These are phyloP conservation scores for Chamaenerion angustifolium DNA, from an alignment of 345 rosid genomes.

Conservation along the genomic window DNA sequence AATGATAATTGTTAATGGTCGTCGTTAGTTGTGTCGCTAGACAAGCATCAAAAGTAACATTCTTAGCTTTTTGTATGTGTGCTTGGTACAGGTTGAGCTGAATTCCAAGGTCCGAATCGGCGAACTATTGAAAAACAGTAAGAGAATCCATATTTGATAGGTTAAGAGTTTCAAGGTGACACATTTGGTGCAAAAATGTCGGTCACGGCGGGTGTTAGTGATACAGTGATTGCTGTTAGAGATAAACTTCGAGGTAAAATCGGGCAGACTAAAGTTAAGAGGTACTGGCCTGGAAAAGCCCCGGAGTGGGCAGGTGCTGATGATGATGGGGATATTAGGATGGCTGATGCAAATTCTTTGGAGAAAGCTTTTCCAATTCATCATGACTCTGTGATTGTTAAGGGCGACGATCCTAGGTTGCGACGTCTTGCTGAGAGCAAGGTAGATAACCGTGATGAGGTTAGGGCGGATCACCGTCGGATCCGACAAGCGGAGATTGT, in stretches of 20 bases:
- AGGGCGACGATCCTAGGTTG: conserved; percentile 23
- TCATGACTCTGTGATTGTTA: conserved; percentile 7
- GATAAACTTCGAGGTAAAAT: conserved; percentile 32
- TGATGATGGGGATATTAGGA: conserved; percentile 26
- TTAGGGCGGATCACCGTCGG: conserved; percentile 28
- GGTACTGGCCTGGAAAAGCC: conserved; percentile 37
- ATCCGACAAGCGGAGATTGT: conserved; percentile 29
- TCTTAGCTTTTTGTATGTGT: too few species aligned
- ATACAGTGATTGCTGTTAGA: conserved; percentile 21
- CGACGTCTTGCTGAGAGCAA: conserved; percentile 29
- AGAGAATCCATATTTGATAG: too few species aligned
- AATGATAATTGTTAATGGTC: too few species aligned
- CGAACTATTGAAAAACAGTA: too few species aligned
- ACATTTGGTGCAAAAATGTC: conserved; percentile 14
- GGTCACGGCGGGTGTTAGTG: conserved; percentile 35
- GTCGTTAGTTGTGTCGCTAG: too few species aligned
- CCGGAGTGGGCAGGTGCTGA: conserved; percentile 34
- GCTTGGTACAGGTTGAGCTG: too few species aligned
- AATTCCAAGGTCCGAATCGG: too few species aligned
- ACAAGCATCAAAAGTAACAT: too few species aligned
- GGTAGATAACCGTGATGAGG: conserved; percentile 27
- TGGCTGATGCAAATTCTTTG: conserved; percentile 14
- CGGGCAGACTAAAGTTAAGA: conserved; percentile 25
- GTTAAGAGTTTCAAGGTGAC: not conserved
- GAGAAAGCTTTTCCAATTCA: conserved; percentile 25